Conservation (phyloP, 768 basidiomycete species). For the Dentipellis sp. region DNA sequence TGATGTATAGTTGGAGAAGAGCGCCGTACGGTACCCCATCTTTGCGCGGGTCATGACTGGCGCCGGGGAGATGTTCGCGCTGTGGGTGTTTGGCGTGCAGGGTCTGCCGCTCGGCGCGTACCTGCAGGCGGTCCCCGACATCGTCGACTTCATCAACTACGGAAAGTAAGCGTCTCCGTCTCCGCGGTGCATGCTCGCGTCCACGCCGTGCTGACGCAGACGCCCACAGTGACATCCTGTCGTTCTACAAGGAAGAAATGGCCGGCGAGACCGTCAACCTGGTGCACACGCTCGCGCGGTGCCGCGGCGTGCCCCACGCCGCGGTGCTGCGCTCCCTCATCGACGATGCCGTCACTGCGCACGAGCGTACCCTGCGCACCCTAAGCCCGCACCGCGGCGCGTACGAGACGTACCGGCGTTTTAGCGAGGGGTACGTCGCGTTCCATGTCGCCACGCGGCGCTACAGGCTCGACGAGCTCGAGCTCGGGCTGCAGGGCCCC, state of each 20-base stretch:
- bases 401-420: not conserved
- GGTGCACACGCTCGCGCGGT: not conserved
- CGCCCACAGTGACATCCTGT: not conserved
- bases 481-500: too few species aligned
- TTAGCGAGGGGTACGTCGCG: not conserved
- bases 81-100: not conserved
- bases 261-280: not conserved
- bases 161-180: not conserved
- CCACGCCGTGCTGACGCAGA: too few species aligned
- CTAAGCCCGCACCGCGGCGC: not conserved
- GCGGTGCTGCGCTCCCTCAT: not conserved
- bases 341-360: not conserved
- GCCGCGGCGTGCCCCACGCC: not conserved
- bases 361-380: not conserved
- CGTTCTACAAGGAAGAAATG: not conserved
- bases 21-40: not conserved
- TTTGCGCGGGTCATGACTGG: not conserved
- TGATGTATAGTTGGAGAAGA: not conserved
- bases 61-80: not conserved
- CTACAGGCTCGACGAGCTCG: not conserved
- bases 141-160: not conserved
- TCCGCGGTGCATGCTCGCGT: too few species aligned
- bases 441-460: not conserved
- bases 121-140: not conserved
- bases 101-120: not conserved